A percentile compares a stretch with the other conserved stretches of the same genome.
phyloP scores from a whole-genome alignment of 2,329 filamentous ascomycete genomes.

The Fusarium luffae region DNA sequence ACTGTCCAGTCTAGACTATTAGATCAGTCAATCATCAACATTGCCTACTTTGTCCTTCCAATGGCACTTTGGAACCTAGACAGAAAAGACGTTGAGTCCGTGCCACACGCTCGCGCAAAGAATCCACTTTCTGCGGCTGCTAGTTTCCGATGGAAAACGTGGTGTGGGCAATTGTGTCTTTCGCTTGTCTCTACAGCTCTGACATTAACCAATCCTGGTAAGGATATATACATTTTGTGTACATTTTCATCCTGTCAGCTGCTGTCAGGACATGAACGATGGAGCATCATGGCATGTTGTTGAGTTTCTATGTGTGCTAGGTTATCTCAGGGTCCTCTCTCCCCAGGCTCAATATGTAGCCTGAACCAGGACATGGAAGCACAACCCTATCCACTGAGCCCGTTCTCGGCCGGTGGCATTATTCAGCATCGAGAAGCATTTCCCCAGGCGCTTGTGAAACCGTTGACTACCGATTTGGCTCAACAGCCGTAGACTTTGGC shows the following conservation, averaged over 20 bases:
- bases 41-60: neutral
- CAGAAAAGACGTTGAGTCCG: slow-evolving; percentile 39
- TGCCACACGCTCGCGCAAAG: slow-evolving; percentile 25
- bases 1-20: slow-evolving; percentile 9
- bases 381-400: neutral
- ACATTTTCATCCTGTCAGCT: slow-evolving; percentile 8
- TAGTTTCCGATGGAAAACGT: slow-evolving; percentile 22
- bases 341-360: slow-evolving; percentile 6
- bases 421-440: slow-evolving; percentile 10
- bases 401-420: slow-evolving; percentile 22
- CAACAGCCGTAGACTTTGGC: slow-evolving; percentile 7
- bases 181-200: slow-evolving; percentile 4
- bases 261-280: slow-evolving; percentile 27
- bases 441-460: slow-evolving; percentile 15
- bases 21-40: slow-evolving; percentile 17
- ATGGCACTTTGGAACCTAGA: slow-evolving; percentile 4
- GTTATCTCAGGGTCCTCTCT: slow-evolving; percentile 20
- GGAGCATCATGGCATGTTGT: slow-evolving; percentile 35
- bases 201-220: slow-evolving; percentile 3
- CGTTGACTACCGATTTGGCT: neutral
- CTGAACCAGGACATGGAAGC: slow-evolving; percentile 10
- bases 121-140: slow-evolving; percentile 33
- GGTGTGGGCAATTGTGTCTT: slow-evolving; percentile 15
- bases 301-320: slow-evolving; percentile 18
- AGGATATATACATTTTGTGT: slow-evolving; percentile 18